phyloP scores from a whole-genome alignment of 2,329 filamentous ascomycete species.

The Coniochaeta pulveracea region DNA sequence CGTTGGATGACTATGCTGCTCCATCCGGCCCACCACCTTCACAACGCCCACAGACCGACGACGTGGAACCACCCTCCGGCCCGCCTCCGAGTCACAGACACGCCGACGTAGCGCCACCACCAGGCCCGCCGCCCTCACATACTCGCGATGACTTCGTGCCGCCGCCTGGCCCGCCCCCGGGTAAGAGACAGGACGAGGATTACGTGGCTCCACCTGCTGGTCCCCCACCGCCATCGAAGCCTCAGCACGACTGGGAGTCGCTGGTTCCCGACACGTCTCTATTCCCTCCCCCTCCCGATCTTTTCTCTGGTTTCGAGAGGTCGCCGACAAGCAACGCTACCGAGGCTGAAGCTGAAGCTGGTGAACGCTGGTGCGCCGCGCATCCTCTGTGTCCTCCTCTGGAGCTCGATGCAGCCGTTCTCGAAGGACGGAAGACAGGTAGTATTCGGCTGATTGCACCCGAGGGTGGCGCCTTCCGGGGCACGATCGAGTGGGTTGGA shows the following conservation, averaged over 20 bases:
- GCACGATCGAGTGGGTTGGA: slow-evolving; percentile 29
- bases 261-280: slow-evolving; percentile 62
- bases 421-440: slow-evolving; percentile 34
- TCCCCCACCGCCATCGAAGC: slow-evolving; percentile 19
- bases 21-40: slow-evolving; percentile 12
- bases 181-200: slow-evolving; percentile 5
- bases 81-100: slow-evolving; percentile 13
- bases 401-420: slow-evolving; percentile 31
- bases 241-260: slow-evolving; percentile 56
- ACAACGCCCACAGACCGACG: slow-evolving; percentile 8
- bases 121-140: slow-evolving; percentile 15
- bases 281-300: slow-evolving; percentile 60
- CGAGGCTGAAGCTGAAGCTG: slow-evolving; percentile 50
- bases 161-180: slow-evolving; percentile 8
- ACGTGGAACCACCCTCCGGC: slow-evolving; percentile 12
- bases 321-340: slow-evolving; percentile 62
- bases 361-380: slow-evolving; percentile 51
- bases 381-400: slow-evolving; percentile 48
- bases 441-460: slow-evolving; percentile 45
- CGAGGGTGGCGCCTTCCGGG: slow-evolving; percentile 25
- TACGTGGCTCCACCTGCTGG: slow-evolving; percentile 18
- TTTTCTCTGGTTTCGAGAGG: slow-evolving; percentile 50
- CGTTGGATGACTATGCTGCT: slow-evolving; percentile 10
- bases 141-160: slow-evolving; percentile 7
- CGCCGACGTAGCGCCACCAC: slow-evolving; percentile 10